A percentile compares a stretch with the other conserved stretches of the same genome.
These are phyloP conservation scores for Phytophthora tubulina DNA, from an alignment of 352 stramenopile species.

Conservation along the genomic window DNA sequence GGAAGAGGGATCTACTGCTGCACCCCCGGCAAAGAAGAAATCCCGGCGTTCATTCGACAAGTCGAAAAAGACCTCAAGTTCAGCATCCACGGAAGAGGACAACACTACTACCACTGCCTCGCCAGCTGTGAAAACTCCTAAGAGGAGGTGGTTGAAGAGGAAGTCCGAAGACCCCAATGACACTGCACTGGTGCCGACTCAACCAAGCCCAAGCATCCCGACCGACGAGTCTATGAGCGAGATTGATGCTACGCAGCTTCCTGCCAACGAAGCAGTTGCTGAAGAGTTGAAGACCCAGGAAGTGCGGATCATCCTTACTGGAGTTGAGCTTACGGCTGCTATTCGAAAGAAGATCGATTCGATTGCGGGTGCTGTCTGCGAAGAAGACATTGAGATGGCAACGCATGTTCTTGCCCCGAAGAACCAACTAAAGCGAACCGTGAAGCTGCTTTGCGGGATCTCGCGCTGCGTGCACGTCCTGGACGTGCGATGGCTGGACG, in stretches of 20 bases:
- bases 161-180: constrained; percentile 47
- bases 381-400: constrained; percentile 55
- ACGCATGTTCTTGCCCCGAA: constrained; percentile 60
- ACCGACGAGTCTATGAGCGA: constrained; percentile 41
- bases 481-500: constrained; percentile 62
- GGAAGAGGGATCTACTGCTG: constrained; percentile 15
- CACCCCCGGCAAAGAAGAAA: constrained; percentile 23
- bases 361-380: constrained; percentile 53
- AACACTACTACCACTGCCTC: constrained; percentile 4
- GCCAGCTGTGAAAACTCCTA: constrained; percentile 45
- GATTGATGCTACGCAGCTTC: constrained; percentile 27
- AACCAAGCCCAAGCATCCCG: constrained; percentile 26
- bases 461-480: constrained; percentile 64
- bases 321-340: constrained; percentile 50
- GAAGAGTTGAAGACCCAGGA: constrained; percentile 23
- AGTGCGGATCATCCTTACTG: constrained; percentile 61
- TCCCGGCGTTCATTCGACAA: constrained; percentile 14
- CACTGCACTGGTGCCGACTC: constrained; percentile 26
- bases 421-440: constrained; percentile 62
- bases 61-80: background rate
- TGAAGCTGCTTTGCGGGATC: constrained; percentile 72
- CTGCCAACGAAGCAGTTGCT: constrained; percentile 24
- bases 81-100: background rate
- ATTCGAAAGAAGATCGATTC: constrained; percentile 57
- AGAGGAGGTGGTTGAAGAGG: constrained; percentile 48